Conservation (phyloP, 106 monocot genomes). For the Dioscorea alata region DNA sequence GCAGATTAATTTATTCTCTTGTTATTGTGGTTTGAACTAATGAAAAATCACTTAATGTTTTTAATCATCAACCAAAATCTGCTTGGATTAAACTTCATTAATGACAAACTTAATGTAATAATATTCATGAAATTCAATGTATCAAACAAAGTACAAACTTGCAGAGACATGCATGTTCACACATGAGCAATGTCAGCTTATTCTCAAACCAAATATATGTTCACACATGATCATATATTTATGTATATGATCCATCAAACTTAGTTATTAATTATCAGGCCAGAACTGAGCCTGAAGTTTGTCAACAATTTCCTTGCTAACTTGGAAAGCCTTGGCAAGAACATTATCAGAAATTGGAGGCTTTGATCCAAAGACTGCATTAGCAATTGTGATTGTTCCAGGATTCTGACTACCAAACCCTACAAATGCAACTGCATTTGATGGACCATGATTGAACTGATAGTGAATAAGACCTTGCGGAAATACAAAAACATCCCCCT, state of each 20-base stretch:
- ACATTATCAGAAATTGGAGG: slow-evolving; percentile 10
- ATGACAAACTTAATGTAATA: too few species aligned
- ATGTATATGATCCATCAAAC: not conserved
- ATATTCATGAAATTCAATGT: too few species aligned
- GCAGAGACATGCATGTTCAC: too few species aligned
- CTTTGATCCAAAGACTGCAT: slow-evolving; percentile 9
- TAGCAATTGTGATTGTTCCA: slow-evolving; percentile 8
- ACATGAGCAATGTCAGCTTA: too few species aligned
- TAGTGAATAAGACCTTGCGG: slow-evolving; percentile 11
- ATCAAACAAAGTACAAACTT: too few species aligned
- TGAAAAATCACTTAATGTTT: too few species aligned
- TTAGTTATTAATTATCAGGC: not conserved
- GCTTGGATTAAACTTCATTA: too few species aligned
- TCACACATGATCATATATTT: not conserved
- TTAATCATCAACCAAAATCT: too few species aligned
- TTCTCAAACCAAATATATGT: too few species aligned
- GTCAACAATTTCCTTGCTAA: not conserved
- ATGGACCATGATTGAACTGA: not conserved
- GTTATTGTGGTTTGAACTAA: too few species aligned
- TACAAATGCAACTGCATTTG: not conserved
- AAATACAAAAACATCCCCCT: slow-evolving; percentile 10
- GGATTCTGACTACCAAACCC: slow-evolving; percentile 9
- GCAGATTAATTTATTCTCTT: too few species aligned
- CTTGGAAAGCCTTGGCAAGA: slow-evolving; percentile 9
- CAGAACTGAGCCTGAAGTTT: not conserved